Percentiles rank a stretch among this genome's conserved stretches.
Conservation (phyloP, 306 rosid species). For the Quercus glauca region DNA sequence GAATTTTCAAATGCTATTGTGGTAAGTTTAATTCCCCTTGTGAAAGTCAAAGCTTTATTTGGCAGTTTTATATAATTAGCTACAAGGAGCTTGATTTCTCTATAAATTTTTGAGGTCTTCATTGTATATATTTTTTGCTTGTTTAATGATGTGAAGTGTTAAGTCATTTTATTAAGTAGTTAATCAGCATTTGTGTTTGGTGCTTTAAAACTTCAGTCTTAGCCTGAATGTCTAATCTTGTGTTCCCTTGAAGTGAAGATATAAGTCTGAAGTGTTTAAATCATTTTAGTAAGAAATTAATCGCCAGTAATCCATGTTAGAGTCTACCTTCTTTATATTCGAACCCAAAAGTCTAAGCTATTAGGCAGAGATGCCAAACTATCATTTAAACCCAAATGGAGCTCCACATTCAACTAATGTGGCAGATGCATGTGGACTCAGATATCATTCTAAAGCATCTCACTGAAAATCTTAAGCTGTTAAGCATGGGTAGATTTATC, state of each 20-base stretch:
- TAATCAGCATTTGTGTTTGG: background rate
- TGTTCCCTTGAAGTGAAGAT: background rate
- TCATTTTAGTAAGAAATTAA: too few relatives aligned
- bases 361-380: too few relatives aligned
- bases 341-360: too few relatives aligned
- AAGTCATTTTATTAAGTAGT: background rate
- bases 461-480: too few relatives aligned
- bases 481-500: too few relatives aligned
- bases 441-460: too few relatives aligned
- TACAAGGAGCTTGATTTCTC: background rate
- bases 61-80: background rate
- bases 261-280: too few relatives aligned
- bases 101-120: background rate
- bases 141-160: background rate
- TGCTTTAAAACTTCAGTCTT: background rate
- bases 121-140: background rate
- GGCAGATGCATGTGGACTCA: too few relatives aligned
- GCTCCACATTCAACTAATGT: too few relatives aligned
- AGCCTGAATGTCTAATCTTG: background rate
- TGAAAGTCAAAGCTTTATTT: background rate
- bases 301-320: too few relatives aligned
- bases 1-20: slow-evolving; percentile 86
- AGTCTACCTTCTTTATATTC: too few relatives aligned
- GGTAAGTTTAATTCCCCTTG: slow-evolving; percentile 15
- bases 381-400: too few relatives aligned